These are phyloP conservation scores for Rosa lucieae DNA, from an alignment of 306 rosid species.

Conservation along the genomic window DNA sequence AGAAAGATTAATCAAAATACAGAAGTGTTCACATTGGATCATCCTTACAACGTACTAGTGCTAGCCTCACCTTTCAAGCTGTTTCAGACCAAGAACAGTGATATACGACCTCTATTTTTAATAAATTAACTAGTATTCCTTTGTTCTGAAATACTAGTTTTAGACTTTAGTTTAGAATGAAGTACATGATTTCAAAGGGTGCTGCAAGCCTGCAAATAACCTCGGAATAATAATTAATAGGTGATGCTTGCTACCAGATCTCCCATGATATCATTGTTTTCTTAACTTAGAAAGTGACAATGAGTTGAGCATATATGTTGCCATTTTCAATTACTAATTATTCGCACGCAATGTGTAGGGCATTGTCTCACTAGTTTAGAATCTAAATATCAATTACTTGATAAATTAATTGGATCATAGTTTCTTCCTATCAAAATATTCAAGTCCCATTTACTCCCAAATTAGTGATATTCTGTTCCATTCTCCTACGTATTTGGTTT, in stretches of 20 bases:
- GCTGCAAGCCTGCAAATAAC: not conserved
- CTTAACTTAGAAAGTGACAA: slow-evolving; percentile 7
- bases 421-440: not conserved
- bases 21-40: not conserved
- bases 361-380: not conserved
- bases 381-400: not conserved
- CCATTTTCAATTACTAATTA: not conserved
- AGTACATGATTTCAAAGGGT: not conserved
- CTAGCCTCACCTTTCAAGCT: slow-evolving; percentile 11
- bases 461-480: not conserved
- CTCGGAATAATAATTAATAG: not conserved
- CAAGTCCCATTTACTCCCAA: not conserved
- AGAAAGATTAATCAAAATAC: not conserved
- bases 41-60: no score
- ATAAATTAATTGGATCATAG: not conserved
- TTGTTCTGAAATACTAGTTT: not conserved
- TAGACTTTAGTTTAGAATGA: not conserved
- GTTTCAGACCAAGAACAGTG: slow-evolving; percentile 4
- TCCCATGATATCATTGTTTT: not conserved
- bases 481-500: not conserved
- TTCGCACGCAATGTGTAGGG: not conserved
- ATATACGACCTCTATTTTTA: not conserved
- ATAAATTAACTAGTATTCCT: not conserved
- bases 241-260: not conserved
- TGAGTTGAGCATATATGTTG: not conserved